These are phyloP conservation scores for Fagus crenata DNA, from an alignment of 306 rosid species.

Conservation along the genomic window DNA sequence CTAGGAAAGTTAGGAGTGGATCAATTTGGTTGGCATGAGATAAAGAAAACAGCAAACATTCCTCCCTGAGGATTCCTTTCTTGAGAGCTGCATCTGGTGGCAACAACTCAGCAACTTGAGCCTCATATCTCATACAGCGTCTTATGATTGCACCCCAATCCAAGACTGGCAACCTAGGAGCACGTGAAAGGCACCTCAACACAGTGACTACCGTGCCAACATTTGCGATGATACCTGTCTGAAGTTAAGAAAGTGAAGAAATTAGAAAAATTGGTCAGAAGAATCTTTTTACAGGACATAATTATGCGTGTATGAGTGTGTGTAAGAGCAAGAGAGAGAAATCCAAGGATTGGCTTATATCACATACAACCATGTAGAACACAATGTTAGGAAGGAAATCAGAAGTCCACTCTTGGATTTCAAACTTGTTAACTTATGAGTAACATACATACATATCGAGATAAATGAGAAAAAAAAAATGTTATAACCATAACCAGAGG, in stretches of 20 bases:
- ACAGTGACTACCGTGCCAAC: slow-evolving; percentile 46
- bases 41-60: slow-evolving; percentile 66
- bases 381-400: background rate
- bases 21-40: slow-evolving; percentile 87
- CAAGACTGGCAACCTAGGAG: slow-evolving; percentile 85
- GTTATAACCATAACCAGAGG: background rate
- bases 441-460: too few species aligned
- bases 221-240: slow-evolving; percentile 44
- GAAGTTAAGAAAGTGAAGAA: slow-evolving; percentile 33
- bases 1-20: slow-evolving; percentile 73
- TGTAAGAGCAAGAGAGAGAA: background rate
- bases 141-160: slow-evolving; percentile 85
- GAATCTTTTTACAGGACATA: background rate
- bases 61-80: slow-evolving; percentile 70
- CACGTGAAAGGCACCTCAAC: slow-evolving; percentile 83
- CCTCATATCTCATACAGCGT: slow-evolving; percentile 85
- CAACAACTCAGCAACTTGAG: slow-evolving; percentile 44
- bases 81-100: slow-evolving; percentile 38
- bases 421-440: background rate
- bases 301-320: background rate
- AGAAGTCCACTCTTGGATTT: background rate
- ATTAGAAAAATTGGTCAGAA: slow-evolving; percentile 24
- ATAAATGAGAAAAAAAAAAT: background rate
- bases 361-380: background rate
- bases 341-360: background rate